Percentiles rank a stretch among this genome's conserved stretches.
These are phyloP conservation scores for Hansenula lynferdii DNA, from an alignment of 1,139 yeast species.

Conservation along the genomic window DNA sequence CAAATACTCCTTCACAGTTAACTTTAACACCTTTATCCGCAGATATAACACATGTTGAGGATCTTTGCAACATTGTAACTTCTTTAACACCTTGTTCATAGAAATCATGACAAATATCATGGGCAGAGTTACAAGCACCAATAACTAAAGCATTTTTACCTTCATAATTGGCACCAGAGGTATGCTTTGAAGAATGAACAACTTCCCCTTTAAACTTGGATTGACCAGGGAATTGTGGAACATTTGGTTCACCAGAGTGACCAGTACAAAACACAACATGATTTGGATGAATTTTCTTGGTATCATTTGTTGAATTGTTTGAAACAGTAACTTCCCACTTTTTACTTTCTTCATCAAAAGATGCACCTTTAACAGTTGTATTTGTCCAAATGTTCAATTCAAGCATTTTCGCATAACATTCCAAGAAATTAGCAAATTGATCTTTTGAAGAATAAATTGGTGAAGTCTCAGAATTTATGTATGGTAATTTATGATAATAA, in stretches of 20 bases:
- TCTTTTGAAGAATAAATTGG: conserved; percentile 41
- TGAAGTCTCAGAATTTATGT: conserved; percentile 34
- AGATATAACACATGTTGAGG: conserved; percentile 37
- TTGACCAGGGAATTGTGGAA: conserved; percentile 34
- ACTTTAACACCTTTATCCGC: conserved; percentile 29
- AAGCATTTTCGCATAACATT: conserved; percentile 32
- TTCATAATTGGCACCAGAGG: conserved; percentile 32
- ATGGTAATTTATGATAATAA: conserved; percentile 37
- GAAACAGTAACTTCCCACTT: conserved; percentile 31
- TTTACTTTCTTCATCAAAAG: conserved; percentile 25
- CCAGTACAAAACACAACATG: conserved; percentile 39
- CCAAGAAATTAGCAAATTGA: conserved; percentile 38
- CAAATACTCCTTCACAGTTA: conserved; percentile 29
- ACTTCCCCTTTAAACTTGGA: conserved; percentile 33
- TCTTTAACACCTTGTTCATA: conserved; percentile 34
- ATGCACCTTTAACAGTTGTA: conserved; percentile 28
- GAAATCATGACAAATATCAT: conserved; percentile 40
- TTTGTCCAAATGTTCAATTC: conserved; percentile 36
- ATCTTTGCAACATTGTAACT: conserved; percentile 39
- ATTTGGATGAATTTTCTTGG: conserved; percentile 21
- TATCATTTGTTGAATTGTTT: conserved; percentile 16
- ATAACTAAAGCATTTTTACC: conserved; percentile 39
- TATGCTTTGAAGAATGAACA: conserved; percentile 36
- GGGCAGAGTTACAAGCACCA: conserved; percentile 41
- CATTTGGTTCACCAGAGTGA: conserved; percentile 38